Evolutionary conservation across 257 asterid species (phyloP).

Genomic region (Striga asiatica): DNA sequence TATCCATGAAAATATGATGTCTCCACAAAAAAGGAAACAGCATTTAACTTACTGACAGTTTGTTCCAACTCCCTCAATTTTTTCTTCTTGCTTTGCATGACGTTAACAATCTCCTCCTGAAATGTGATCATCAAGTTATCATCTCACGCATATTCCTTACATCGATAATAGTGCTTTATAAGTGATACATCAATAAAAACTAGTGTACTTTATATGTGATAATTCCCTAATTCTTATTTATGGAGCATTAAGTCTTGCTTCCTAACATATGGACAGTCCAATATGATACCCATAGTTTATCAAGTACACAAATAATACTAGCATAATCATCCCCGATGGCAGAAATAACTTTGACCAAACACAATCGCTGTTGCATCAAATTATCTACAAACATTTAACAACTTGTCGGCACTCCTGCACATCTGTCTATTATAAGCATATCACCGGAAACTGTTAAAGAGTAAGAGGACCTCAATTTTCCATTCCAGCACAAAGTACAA

Average conservation of each 20-base stretch:
- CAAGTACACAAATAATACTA: constrained; percentile 1
- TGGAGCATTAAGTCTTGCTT: not conserved
- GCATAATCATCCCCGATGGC: not conserved
- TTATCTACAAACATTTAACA: not conserved
- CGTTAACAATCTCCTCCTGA: constrained; percentile 55
- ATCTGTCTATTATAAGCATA: constrained; percentile 1
- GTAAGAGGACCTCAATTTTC: not conserved
- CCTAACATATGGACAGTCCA: not conserved
- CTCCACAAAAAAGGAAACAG: constrained; percentile 7
- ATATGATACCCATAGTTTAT: not conserved
- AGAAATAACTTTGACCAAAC: not conserved
- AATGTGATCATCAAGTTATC: constrained; percentile 14
- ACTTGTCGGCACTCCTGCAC: too few species aligned
- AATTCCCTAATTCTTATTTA: not conserved
- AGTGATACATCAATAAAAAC: not conserved
- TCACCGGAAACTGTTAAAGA: not conserved
- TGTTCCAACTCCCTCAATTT: constrained; percentile 41
- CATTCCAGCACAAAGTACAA: too few species aligned
- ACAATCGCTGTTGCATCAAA: not conserved
- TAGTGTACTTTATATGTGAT: not conserved
- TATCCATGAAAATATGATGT: not conserved
- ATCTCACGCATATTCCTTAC: constrained; percentile 5
- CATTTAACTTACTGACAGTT: constrained; percentile 52
- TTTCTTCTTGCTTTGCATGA: constrained; percentile 32
- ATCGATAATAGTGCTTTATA: not conserved